A percentile compares a stretch with the other conserved stretches of the same genome.
These are phyloP conservation scores for Venustampulla echinocandica DNA, from an alignment of 495 filamentous ascomycete genomes.

Conservation along the genomic window DNA sequence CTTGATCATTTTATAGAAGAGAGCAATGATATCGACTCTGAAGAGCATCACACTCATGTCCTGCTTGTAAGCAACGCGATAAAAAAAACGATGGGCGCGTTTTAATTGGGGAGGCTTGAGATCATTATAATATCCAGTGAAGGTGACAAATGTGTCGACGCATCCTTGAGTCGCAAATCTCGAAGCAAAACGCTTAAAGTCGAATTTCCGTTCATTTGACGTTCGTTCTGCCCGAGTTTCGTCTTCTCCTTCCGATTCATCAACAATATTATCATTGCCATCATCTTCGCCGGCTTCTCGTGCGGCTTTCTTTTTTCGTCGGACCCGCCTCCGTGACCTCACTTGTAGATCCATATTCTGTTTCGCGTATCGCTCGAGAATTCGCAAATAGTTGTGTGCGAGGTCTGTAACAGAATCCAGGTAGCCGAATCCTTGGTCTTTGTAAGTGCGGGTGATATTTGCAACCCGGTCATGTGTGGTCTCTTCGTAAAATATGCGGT, in stretches of 20 bases:
- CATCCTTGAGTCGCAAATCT: conserved; percentile 78
- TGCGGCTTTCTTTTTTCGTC: conserved; percentile 57
- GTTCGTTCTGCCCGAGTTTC: conserved; percentile 55
- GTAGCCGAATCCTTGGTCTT: conserved; percentile 89
- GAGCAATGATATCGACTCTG: conserved; percentile 78
- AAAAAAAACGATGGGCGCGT: conserved; percentile 89
- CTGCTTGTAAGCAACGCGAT: conserved; percentile 89
- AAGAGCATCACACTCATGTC: conserved; percentile 83
- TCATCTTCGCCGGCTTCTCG: conserved; percentile 27
- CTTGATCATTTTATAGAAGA: conserved; percentile 89
- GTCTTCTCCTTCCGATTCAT: conserved; percentile 70
- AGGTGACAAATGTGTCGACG: conserved; percentile 79
- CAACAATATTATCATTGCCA: conserved; percentile 41
- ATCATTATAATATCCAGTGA: conserved; percentile 73
- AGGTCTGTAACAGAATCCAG: conserved; percentile 90
- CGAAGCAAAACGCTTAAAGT: conserved; percentile 74
- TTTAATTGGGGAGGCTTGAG: conserved; percentile 78
- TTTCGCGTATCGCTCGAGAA: conserved; percentile 89
- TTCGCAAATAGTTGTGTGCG: conserved; percentile 79
- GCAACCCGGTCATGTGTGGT: conserved; percentile 82
- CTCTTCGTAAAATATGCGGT: conserved; percentile 96
- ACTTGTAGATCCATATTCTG: conserved; percentile 91
- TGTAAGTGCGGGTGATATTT: conserved; percentile 70
- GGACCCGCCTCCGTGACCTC: conserved; percentile 61
- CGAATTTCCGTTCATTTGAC: conserved; percentile 81